phyloP scores from a whole-genome alignment of 164 flowering plant species.

The Magnolia kwangsiensis region DNA sequence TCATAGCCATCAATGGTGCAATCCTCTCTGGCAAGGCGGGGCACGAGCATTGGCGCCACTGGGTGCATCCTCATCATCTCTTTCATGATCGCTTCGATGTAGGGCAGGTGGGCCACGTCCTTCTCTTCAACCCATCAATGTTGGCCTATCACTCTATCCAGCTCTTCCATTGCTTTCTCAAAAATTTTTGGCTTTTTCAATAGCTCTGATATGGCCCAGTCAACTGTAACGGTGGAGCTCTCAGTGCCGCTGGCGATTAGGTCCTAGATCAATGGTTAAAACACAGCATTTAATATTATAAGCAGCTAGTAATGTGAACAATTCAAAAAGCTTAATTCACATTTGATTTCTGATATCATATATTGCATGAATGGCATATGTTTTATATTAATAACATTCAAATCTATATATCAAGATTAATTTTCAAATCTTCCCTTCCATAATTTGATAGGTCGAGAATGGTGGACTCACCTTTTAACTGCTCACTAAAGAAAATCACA shows the following conservation, averaged over 20 bases:
- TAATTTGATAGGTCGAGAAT: too few relatives aligned
- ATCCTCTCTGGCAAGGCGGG: conserved; percentile 39
- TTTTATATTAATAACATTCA: too few relatives aligned
- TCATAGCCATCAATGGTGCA: conserved; percentile 51
- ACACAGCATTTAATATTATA: too few relatives aligned
- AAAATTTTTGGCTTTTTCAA: conserved; percentile 47
- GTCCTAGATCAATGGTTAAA: conserved; percentile 36
- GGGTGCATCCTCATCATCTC: conserved; percentile 86
- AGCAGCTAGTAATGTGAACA: not conserved
- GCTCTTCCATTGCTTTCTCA: conserved; percentile 51
- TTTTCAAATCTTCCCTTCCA: too few relatives aligned
- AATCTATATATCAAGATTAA: too few relatives aligned
- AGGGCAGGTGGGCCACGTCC: conserved; percentile 59
- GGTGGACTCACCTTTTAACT: too few relatives aligned
- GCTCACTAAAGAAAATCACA: too few relatives aligned
- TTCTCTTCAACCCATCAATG: conserved; percentile 65
- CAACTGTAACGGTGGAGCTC: conserved; percentile 65
- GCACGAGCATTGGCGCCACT: conserved; percentile 63
- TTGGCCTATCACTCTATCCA: conserved; percentile 63
- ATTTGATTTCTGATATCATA: too few relatives aligned
- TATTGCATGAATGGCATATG: too few relatives aligned
- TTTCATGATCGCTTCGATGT: conserved; percentile 51
- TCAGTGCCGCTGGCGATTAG: conserved; percentile 73
- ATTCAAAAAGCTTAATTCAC: too few relatives aligned
- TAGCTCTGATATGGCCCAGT: conserved; percentile 78